Evolutionary conservation across 169 alveolate genomes (phyloP).

Genomic region (Cytauxzoon felis): DNA sequence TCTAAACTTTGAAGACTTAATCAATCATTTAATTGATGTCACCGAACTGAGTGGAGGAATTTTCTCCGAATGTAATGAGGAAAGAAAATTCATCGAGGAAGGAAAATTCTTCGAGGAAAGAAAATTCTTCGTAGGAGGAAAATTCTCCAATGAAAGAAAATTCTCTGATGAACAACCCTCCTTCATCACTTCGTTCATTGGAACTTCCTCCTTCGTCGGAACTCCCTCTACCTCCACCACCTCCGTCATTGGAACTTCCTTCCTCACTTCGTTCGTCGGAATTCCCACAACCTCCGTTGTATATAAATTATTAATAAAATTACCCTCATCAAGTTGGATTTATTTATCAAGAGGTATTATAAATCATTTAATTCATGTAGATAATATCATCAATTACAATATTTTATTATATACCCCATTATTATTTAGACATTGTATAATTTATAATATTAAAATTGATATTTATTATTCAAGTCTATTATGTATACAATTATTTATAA

Average conservation of each 20-base stretch:
- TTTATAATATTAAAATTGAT: slow-evolving; percentile 13
- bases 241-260: no score
- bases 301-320: no score
- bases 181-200: not conserved
- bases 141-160: not conserved
- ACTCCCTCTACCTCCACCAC: no score
- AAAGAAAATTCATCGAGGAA: no score
- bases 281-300: no score
- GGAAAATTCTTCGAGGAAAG: not conserved
- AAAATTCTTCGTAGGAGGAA: no score
- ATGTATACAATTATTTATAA: slow-evolving; percentile 28
- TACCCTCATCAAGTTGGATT: no score
- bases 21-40: not conserved
- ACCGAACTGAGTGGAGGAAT: not conserved
- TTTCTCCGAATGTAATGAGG: not conserved
- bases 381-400: not conserved
- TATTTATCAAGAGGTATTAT: no score
- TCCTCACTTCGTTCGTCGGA: not conserved
- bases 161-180: not conserved
- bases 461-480: slow-evolving; percentile 28
- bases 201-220: no score
- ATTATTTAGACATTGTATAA: slow-evolving; percentile 14
- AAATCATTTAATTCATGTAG: not conserved
- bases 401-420: not conserved
- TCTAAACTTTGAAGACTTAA: not conserved